phyloP scores from a whole-genome alignment of 2,329 filamentous ascomycete genomes.

The Trichothecium sympodiale region DNA sequence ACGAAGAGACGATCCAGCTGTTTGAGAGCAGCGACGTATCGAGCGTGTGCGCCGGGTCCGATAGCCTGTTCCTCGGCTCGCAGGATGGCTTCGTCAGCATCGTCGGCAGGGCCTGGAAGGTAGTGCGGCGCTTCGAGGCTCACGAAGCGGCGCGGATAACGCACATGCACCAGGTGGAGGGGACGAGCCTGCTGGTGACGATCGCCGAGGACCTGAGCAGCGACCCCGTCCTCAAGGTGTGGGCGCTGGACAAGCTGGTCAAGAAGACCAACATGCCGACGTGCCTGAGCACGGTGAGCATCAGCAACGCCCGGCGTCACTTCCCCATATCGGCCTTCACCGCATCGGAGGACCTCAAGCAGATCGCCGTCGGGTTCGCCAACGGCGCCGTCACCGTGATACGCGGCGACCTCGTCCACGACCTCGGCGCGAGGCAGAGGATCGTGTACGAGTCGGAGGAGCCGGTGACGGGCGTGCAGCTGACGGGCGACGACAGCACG shows the following conservation, averaged over 20 bases:
- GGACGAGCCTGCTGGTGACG: conserved; percentile 77
- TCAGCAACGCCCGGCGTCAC: conserved; percentile 83
- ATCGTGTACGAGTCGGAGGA: conserved; percentile 96
- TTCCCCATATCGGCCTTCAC: conserved; percentile 93
- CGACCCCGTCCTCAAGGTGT: conserved; percentile 90
- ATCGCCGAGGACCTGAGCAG: conserved; percentile 77
- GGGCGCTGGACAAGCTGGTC: conserved; percentile 86
- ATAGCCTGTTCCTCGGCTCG: conserved; percentile 81
- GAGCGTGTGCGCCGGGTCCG: conserved; percentile 74
- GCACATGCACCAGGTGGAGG: conserved; percentile 84
- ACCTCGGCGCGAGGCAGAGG: conserved; percentile 85
- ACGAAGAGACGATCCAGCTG: conserved; percentile 67
- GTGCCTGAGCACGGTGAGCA: conserved; percentile 73
- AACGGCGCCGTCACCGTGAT: conserved; percentile 93
- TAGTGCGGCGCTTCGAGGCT: conserved; percentile 76
- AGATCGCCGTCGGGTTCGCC: conserved; percentile 89
- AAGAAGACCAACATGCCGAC: conserved; percentile 88
- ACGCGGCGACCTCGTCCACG: conserved; percentile 87
- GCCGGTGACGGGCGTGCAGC: conserved; percentile 84
- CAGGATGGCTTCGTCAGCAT: conserved; percentile 80
- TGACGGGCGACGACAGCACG: conserved; percentile 52
- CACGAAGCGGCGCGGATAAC: conserved; percentile 73
- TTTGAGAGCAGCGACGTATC: conserved; percentile 78
- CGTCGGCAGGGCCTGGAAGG: conserved; percentile 77
- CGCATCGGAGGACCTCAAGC: conserved; percentile 76